Base-by-base conservation (phyloP, 768 basidiomycete species). In the Tylopilus subfusipes region DNA sequence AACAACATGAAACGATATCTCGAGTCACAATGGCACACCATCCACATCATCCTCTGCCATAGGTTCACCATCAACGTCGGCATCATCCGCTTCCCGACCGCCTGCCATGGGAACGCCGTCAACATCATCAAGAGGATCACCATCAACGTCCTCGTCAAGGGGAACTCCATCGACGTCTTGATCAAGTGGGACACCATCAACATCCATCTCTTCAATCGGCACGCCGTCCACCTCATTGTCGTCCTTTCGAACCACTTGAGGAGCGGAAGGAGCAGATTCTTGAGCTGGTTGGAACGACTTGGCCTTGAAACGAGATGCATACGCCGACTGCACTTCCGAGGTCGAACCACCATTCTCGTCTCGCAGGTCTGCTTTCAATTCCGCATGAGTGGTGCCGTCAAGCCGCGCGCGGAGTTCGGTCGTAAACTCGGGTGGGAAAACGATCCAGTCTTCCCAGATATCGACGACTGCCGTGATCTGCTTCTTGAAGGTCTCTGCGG, bases 371-470 rank as follows among this genome's bases (percentile, higher is more conserved):
- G 62, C 60, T 44, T 65, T 62, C 38, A 71, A 58, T 48, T 70
- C 68, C 21, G 69, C 62, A 24, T 63, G 63, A 2, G 64, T 58
- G 19, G 66, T 72, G 21, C 91, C 91, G 46, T 95, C 90, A 46
- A 98, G 77, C 52, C 93, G 77, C 50, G 71, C 72, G 24, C 92
- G 78, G 16, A 96, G 78, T 62, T 87, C 84, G 2, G 78, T 65
- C 0, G 90, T 94, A 63, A 89, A 90, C 51, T 95, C 90, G 3
- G 88, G 89, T 49, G 91, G 79, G 67, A 98, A 98, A 30, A 98
- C 90, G 54, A 98, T 95, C 94, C 95, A 96, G 68, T 97, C 88
- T 66, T 98, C 97, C 94, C 97, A 98, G 29, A 98, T 87, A 64
- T 98, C 95, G 6, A 98, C 80, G 18, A 98, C 84, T 9, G 85